Evolutionary conservation across 2,329 filamentous ascomycete genomes (phyloP).

Genomic region (Beauveria caledonica): DNA sequence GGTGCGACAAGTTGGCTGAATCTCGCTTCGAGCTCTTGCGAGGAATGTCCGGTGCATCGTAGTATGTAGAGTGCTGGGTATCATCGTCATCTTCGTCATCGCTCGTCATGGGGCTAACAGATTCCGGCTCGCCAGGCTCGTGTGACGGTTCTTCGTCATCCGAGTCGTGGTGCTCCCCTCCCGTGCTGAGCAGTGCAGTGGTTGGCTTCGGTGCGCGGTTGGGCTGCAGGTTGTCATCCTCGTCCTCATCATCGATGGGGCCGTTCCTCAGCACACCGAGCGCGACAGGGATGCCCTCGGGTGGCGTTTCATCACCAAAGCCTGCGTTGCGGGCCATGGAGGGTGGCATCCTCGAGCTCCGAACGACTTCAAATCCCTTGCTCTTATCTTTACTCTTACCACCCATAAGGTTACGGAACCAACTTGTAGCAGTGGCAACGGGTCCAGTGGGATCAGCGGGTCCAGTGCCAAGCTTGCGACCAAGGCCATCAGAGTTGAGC

Average conservation of each 20-base stretch:
- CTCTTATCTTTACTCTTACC: slow-evolving; percentile 89
- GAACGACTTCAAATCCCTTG: slow-evolving; percentile 94
- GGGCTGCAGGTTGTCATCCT: slow-evolving; percentile 28
- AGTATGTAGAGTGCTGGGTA: slow-evolving; percentile 18
- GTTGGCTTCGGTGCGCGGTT: slow-evolving; percentile 1
- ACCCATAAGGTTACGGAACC: slow-evolving; percentile 72
- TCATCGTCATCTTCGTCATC: slow-evolving; percentile 32
- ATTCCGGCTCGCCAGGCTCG: slow-evolving; percentile 18
- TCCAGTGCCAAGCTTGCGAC: slow-evolving; percentile 81
- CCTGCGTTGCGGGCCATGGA: slow-evolving; percentile 47
- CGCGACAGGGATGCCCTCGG: slow-evolving; percentile 57
- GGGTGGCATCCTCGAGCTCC: slow-evolving; percentile 78
- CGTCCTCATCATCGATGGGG: slow-evolving; percentile 58
- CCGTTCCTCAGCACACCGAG: slow-evolving; percentile 51
- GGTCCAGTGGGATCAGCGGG: slow-evolving; percentile 91
- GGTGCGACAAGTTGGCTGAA: slow-evolving; percentile 28
- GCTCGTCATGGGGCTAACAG: slow-evolving; percentile 26
- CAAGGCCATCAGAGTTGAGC: slow-evolving; percentile 70
- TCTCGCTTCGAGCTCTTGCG: slow-evolving; percentile 64
- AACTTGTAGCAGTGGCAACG: slow-evolving; percentile 80
- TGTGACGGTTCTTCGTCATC: slow-evolving; percentile 28
- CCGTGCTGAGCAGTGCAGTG: slow-evolving; percentile 36
- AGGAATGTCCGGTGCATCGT: slow-evolving; percentile 51
- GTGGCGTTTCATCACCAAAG: slow-evolving; percentile 58
- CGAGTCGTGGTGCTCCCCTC: slow-evolving; percentile 37